Conservation (phyloP, 2,329 filamentous ascomycete genomes). For the Raffaelea arxii region DNA sequence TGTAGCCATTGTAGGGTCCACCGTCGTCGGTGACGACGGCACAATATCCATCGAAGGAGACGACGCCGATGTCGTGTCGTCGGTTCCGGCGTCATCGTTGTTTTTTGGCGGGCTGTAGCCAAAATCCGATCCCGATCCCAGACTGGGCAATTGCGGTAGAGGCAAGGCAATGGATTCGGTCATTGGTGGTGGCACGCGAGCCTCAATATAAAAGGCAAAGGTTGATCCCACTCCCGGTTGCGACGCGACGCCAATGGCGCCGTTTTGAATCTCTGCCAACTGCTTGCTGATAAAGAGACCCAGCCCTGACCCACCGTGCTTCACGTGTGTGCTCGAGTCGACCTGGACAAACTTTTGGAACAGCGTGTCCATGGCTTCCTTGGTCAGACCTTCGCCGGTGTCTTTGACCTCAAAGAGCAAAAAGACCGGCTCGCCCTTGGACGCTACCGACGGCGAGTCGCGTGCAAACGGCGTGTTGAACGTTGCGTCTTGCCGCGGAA, state of each 20-base stretch:
- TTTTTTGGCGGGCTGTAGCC: not conserved
- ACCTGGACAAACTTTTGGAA: conserved; percentile 76
- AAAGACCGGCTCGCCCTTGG: conserved; percentile 41
- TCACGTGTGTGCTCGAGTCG: conserved; percentile 63
- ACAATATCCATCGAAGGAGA: too few species aligned
- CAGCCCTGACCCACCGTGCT: conserved; percentile 70
- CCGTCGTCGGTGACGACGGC: too few species aligned
- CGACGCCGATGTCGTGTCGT: too few species aligned
- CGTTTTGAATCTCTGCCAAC: conserved; percentile 72
- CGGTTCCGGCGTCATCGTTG: not conserved
- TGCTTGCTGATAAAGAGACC: conserved; percentile 72
- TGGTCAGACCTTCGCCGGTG: conserved; percentile 63
- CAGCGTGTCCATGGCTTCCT: conserved; percentile 61
- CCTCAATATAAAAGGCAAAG: conserved; percentile 66
- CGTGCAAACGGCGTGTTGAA: not conserved
- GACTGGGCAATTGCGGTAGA: conserved; percentile 8
- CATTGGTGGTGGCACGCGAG: conserved; percentile 31
- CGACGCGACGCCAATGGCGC: conserved; percentile 67
- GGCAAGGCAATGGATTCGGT: conserved; percentile 28
- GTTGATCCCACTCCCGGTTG: conserved; percentile 60
- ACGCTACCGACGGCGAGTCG: not conserved
- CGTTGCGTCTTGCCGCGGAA: conserved; percentile 38
- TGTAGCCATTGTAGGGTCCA: too few species aligned
- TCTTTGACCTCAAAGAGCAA: conserved; percentile 68
- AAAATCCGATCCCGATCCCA: too few species aligned